phyloP scores from a whole-genome alignment of 208 protist species.

The Wallacemonas sp. region DNA sequence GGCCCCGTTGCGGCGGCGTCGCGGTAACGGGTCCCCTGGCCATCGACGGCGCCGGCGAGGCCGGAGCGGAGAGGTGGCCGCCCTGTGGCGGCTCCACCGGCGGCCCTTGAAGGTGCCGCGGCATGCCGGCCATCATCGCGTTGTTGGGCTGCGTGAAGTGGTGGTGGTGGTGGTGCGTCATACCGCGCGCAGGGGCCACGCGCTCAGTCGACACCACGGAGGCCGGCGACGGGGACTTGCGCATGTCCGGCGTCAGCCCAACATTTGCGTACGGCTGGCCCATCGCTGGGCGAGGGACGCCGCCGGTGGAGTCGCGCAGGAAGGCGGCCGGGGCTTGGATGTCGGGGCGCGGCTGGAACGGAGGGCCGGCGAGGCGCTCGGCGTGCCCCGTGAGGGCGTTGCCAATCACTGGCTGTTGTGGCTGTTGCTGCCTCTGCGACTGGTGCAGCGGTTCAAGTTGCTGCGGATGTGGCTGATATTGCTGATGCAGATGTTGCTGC shows the following conservation, averaged over 20 bases:
- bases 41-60: conserved; percentile 1
- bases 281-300: not conserved
- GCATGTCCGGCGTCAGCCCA: not conserved
- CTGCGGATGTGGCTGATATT: conserved; percentile 19
- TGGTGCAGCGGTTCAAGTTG: conserved; percentile 30
- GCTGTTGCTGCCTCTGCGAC: conserved; percentile 16
- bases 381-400: not conserved
- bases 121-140: too few species aligned
- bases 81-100: not conserved
- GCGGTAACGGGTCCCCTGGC: not conserved
- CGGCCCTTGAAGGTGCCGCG: not conserved
- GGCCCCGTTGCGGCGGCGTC: not conserved
- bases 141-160: conserved; percentile 3
- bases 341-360: not conserved
- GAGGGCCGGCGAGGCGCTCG: not conserved
- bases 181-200: conserved; percentile 4
- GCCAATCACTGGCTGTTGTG: conserved; percentile 16
- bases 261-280: not conserved
- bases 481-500: conserved; percentile 29
- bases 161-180: conserved; percentile 24
- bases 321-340: conserved; percentile 3
- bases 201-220: not conserved
- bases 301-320: not conserved
- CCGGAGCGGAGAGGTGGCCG: not conserved
- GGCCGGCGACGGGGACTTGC: conserved; percentile 2